These are phyloP conservation scores for Starmerella floris DNA, from an alignment of 805 yeast genomes.

Conservation along the genomic window DNA sequence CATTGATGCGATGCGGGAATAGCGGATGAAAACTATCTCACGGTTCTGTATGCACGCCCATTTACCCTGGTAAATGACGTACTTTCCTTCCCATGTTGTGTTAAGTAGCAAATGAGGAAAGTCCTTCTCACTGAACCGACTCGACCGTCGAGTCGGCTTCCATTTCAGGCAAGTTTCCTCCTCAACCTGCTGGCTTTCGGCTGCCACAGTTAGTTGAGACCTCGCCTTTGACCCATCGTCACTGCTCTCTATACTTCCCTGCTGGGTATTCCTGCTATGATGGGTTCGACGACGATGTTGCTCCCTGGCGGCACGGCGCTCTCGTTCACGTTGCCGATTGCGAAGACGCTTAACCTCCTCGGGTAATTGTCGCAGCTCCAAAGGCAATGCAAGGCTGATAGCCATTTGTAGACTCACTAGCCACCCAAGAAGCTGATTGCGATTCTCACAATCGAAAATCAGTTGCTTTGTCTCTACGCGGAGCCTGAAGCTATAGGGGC, in stretches of 20 bases:
- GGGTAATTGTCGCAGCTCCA: slow-evolving; percentile 59
- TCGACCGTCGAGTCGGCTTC: slow-evolving; percentile 12
- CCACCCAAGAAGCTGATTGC: slow-evolving; percentile 68
- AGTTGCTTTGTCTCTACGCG: slow-evolving; percentile 78
- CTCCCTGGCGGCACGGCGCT: slow-evolving; percentile 6
- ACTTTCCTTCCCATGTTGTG: slow-evolving; percentile 19
- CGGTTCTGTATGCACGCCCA: slow-evolving; percentile 16
- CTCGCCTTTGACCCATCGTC: too few species aligned
- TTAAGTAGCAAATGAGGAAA: slow-evolving; percentile 16
- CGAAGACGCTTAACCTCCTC: slow-evolving; percentile 31
- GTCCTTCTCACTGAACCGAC: slow-evolving; percentile 17
- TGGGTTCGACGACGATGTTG: neutral
- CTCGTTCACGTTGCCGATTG: slow-evolving; percentile 14
- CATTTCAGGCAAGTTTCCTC: slow-evolving; percentile 8
- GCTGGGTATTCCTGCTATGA: neutral
- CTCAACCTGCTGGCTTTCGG: neutral
- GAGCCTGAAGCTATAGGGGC: slow-evolving; percentile 34
- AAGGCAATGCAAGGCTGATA: slow-evolving; percentile 64
- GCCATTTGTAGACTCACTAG: slow-evolving; percentile 58
- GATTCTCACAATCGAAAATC: slow-evolving; percentile 46
- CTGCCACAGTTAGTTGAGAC: neutral
- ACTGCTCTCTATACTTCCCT: neutral
- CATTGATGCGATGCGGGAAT: too few species aligned
- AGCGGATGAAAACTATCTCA: slow-evolving; percentile 4
- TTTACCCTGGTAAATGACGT: slow-evolving; percentile 13